Evolutionary conservation across 257 asterid species (phyloP).

Genomic region (Solanum virginianum): DNA sequence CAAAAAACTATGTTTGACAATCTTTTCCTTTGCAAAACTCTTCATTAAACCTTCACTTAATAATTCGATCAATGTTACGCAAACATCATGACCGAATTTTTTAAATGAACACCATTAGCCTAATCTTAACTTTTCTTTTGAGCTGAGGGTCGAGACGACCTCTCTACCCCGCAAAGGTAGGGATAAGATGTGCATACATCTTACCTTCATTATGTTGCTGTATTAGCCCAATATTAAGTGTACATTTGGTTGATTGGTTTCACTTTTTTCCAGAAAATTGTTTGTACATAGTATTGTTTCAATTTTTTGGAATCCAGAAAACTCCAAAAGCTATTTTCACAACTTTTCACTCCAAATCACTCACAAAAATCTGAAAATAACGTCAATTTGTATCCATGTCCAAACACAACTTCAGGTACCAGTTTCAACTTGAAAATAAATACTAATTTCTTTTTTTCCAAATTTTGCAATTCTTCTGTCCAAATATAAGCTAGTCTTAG

Average conservation of each 20-base stretch:
- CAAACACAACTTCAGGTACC: neutral
- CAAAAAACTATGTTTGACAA: neutral
- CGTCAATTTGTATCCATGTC: neutral
- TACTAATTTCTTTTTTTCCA: neutral
- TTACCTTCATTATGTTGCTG: neutral
- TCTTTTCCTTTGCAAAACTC: neutral
- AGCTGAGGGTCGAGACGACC: neutral
- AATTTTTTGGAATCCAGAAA: neutral
- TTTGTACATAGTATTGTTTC: neutral
- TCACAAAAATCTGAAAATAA: neutral
- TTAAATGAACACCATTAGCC: neutral
- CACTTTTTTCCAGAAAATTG: neutral
- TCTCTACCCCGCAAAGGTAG: neutral
- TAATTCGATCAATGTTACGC: neutral
- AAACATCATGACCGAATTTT: neutral
- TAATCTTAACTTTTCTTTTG: neutral
- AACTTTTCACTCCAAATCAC: neutral
- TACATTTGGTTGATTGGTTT: neutral
- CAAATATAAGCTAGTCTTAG: neutral
- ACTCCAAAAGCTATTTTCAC: neutral
- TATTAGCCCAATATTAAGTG: neutral
- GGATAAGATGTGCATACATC: neutral
- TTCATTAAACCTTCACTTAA: neutral
- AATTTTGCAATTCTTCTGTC: neutral
- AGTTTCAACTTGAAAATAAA: neutral